These are phyloP conservation scores for Suillus tomentosus DNA, from an alignment of 768 basidiomycete genomes.

Conservation along the genomic window DNA sequence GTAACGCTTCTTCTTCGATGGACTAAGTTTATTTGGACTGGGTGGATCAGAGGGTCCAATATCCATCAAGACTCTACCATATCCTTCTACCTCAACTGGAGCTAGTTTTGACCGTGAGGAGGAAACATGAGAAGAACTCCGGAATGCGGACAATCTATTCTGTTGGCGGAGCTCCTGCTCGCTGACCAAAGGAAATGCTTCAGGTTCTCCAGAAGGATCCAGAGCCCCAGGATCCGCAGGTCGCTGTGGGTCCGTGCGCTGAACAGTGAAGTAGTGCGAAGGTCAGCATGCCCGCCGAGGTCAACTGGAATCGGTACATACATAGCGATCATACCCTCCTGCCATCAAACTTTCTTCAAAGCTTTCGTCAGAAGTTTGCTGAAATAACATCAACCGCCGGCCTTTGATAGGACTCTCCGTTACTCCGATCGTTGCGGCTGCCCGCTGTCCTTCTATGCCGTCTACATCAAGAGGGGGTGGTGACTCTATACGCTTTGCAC, in stretches of 20 bases:
- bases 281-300: slow-evolving; percentile 14
- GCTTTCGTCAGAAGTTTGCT: slow-evolving; percentile 81
- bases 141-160: slow-evolving; percentile 70
- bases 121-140: slow-evolving; percentile 37
- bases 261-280: slow-evolving; percentile 13
- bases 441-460: slow-evolving; percentile 19
- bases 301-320: slow-evolving; percentile 35
- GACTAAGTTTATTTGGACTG: slow-evolving; percentile 30
- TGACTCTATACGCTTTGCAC: slow-evolving; percentile 46
- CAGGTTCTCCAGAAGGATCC: slow-evolving; percentile 16
- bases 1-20: slow-evolving; percentile 40
- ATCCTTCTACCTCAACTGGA: slow-evolving; percentile 66
- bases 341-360: slow-evolving; percentile 86
- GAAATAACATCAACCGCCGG: slow-evolving; percentile 71
- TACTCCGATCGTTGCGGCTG: slow-evolving; percentile 51
- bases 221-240: slow-evolving; percentile 20
- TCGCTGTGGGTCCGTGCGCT: slow-evolving; percentile 29
- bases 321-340: slow-evolving; percentile 78
- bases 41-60: slow-evolving; percentile 43
- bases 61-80: slow-evolving; percentile 72
- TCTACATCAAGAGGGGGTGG: slow-evolving; percentile 37
- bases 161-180: slow-evolving; percentile 71
- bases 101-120: slow-evolving; percentile 46
- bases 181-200: slow-evolving; percentile 26
- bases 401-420: slow-evolving; percentile 74